These are phyloP conservation scores for Stemphylium lycopersici DNA, from an alignment of 2,329 filamentous ascomycete genomes.

Conservation along the genomic window DNA sequence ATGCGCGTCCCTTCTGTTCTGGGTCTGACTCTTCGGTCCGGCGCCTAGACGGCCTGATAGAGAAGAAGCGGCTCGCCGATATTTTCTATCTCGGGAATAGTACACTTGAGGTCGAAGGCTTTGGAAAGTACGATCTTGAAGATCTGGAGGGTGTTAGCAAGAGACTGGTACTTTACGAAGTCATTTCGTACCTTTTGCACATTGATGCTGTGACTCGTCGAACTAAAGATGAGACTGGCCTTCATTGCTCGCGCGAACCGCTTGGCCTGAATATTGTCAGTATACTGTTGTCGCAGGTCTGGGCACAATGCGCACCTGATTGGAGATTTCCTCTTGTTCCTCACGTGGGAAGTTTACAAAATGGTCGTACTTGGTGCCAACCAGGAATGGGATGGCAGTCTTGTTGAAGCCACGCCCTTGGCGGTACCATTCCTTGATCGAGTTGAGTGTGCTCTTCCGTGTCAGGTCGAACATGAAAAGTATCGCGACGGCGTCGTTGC, in stretches of 20 bases:
- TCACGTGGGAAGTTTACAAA: constrained; percentile 98
- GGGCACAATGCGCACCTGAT: constrained; percentile 68
- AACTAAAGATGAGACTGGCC: constrained; percentile 96
- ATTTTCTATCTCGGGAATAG: constrained; percentile 98
- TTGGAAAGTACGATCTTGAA: constrained; percentile 99
- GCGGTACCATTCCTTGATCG: constrained; percentile 99
- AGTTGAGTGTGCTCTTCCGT: constrained; percentile 96
- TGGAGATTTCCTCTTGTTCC: constrained; percentile 98
- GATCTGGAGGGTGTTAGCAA: constrained; percentile 67
- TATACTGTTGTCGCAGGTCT: neutral
- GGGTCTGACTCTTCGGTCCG: constrained; percentile 26
- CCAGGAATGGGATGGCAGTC: constrained; percentile 96
- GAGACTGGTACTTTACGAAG: neutral
- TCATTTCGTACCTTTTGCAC: constrained; percentile 82
- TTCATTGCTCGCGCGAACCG: constrained; percentile 99
- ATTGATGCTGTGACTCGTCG: constrained; percentile 98
- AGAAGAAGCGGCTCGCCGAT: constrained; percentile 93
- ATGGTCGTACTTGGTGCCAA: constrained; percentile 98
- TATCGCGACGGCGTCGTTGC: constrained; percentile 97
- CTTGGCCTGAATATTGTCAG: constrained; percentile 67
- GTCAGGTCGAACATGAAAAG: constrained; percentile 99
- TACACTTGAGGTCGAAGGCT: constrained; percentile 98
- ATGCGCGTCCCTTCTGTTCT: constrained; percentile 15
- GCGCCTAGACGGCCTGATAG: constrained; percentile 63
- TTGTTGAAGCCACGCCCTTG: constrained; percentile 99